Base-by-base conservation (phyloP, 2,329 filamentous ascomycete species). In the Biscogniauxia mediterranea region DNA sequence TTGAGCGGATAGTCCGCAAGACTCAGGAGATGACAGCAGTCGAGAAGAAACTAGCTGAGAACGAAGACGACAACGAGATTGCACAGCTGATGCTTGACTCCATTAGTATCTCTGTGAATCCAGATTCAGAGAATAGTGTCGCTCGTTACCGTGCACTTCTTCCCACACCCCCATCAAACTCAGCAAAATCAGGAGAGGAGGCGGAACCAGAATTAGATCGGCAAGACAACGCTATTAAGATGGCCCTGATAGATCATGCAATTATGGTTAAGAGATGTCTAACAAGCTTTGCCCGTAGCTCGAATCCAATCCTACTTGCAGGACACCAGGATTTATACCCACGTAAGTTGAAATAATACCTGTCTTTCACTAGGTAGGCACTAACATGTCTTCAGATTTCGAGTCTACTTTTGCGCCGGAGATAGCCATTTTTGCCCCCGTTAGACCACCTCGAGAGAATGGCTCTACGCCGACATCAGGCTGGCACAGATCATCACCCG, bases 1-100 rank as follows among this genome's bases (percentile, higher is more conserved):
- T 98, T 63, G 94, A 98, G 74, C 88, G 94, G 17, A 94, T 95
- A 32, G 89, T 92, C 69, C 87, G 93, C 61, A 97, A 97, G 80
- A 96, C 94, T 0, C 86, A 91, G 61, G 94, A 98, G 76, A 85
- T 98, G 79, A 81, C 86, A 1, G 77, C 83, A 0, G 80, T 97
- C 1, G 92, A 96, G 73, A 91, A 89, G 73, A 87, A 88, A 55
- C 81, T 94, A 8, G 78, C 82, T 0, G 88, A 91, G 21, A 90
- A 89, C 5, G 91, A 94, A 60, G 87, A 92, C 42, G 85, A 95
- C 60, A 86, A 92, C 38, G 85, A 88, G 8, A 85, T 86, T 52
- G 84, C 89, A 17, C 84, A 86, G 51, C 80, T 87, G 53, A 81
- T 97, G 38, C 84, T 92, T 0, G 91, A 95, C 68, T 89, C 91